These are phyloP conservation scores for Apiotrichum porosum DNA, from an alignment of 1,284 basidiomycete genomes.

Conservation along the genomic window DNA sequence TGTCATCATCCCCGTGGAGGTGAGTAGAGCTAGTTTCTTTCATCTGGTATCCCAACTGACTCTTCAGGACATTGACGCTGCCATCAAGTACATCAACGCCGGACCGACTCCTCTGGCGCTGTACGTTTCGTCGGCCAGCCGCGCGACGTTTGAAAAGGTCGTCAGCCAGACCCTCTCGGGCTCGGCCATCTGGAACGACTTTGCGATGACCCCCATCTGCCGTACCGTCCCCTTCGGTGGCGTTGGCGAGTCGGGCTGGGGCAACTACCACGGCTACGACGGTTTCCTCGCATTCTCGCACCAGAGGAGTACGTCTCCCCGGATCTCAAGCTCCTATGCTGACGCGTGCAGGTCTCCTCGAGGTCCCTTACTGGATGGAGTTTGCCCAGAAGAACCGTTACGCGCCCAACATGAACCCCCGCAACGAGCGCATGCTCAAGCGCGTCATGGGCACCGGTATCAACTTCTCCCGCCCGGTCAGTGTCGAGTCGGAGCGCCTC, in stretches of 20 bases:
- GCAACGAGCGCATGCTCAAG: conserved; percentile 21
- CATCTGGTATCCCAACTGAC: not conserved
- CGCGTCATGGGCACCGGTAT: conserved; percentile 25
- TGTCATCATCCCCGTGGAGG: conserved; percentile 68
- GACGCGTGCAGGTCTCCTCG: conserved; percentile 39
- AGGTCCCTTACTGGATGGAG: conserved; percentile 29
- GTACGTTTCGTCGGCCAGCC: conserved; percentile 43
- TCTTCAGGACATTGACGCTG: conserved; percentile 67
- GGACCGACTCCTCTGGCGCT: conserved; percentile 42
- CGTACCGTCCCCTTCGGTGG: conserved; percentile 46
- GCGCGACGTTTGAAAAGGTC: conserved; percentile 37
- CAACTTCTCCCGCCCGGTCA: conserved; percentile 31
- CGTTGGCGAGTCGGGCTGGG: conserved; percentile 47
- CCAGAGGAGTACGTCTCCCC: conserved; percentile 31
- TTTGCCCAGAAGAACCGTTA: conserved; percentile 31
- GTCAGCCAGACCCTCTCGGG: conserved; percentile 40
- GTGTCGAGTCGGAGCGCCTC: conserved; percentile 35
- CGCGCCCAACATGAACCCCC: conserved; percentile 26
- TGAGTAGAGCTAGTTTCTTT: conserved; percentile 41
- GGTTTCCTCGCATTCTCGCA: conserved; percentile 47
- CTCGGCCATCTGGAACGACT: conserved; percentile 47
- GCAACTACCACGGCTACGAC: conserved; percentile 43
- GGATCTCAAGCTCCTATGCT: not conserved
- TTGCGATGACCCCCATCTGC: conserved; percentile 31
- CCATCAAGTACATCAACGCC: conserved; percentile 63